Conservation (phyloP, 2,329 filamentous ascomycete species). For the Orbilia ellipsospora region DNA sequence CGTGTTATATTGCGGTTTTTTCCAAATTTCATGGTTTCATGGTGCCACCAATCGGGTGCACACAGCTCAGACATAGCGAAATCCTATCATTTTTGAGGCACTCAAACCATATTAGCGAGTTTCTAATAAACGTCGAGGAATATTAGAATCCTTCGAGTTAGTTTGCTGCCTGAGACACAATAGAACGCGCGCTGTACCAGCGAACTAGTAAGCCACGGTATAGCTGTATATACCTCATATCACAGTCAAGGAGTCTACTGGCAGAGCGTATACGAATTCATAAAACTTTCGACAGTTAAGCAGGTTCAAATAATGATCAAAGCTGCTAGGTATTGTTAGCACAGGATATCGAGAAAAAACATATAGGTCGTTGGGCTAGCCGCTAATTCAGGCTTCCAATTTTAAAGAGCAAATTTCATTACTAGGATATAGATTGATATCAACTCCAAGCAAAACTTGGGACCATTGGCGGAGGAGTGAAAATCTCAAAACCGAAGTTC, state of each 20-base stretch:
- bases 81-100: not conserved
- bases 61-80: not conserved
- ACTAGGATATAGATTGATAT: too few species aligned
- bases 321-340: not conserved
- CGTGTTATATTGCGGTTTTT: not conserved
- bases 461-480: not conserved
- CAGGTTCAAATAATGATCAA: too few species aligned
- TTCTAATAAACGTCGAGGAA: not conserved
- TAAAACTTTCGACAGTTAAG: too few species aligned
- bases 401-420: not conserved
- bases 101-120: not conserved
- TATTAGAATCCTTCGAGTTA: not conserved
- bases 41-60: not conserved
- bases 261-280: too few species aligned
- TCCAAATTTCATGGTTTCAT: not conserved
- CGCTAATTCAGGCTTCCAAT: not conserved
- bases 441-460: too few species aligned
- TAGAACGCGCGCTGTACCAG: not conserved
- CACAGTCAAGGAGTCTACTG: too few species aligned
- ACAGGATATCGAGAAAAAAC: not conserved
- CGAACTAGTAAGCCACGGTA: too few species aligned
- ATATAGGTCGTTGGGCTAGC: not conserved
- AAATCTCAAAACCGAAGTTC: conserved; percentile 33
- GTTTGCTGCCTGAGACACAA: not conserved
- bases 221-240: too few species aligned